phyloP scores from a whole-genome alignment of 176 grass and related monocot genomes.

The Chloris gayana region DNA sequence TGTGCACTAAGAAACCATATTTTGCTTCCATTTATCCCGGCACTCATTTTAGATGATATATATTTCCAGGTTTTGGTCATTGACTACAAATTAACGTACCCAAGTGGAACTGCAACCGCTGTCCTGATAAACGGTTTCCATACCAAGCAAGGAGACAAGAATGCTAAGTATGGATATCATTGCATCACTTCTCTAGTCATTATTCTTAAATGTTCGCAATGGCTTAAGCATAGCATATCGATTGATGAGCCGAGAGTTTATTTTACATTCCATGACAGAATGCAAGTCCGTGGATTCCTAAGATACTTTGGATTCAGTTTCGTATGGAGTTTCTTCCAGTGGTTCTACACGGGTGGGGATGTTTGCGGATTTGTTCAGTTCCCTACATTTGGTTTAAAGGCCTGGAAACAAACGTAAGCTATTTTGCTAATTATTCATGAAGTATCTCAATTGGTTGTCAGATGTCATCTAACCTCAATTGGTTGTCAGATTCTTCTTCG shows the following conservation, averaged over 20 bases:
- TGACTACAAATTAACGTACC: slow-evolving; percentile 91
- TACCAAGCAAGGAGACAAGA: slow-evolving; percentile 68
- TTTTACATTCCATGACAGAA: slow-evolving; percentile 49
- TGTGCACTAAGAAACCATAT: neutral
- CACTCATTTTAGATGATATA: slow-evolving; percentile 27
- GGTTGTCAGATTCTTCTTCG: slow-evolving; percentile 76
- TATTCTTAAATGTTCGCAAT: neutral
- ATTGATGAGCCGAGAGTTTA: neutral
- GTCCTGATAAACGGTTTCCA: slow-evolving; percentile 94
- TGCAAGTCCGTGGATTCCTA: slow-evolving; percentile 73
- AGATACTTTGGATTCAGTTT: slow-evolving; percentile 80
- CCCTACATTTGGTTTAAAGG: slow-evolving; percentile 83
- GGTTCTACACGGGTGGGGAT: slow-evolving; percentile 89
- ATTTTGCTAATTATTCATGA: neutral
- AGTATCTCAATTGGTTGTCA: neutral
- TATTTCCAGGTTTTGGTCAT: slow-evolving; percentile 76
- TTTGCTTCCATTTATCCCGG: neutral
- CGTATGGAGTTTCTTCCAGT: slow-evolving; percentile 88
- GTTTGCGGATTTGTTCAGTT: slow-evolving; percentile 89
- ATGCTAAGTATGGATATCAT: slow-evolving; percentile 59
- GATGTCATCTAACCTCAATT: neutral
- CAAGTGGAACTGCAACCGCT: slow-evolving; percentile 87
- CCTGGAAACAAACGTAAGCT: slow-evolving; percentile 92
- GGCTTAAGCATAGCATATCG: neutral
- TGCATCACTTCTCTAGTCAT: neutral